Evolutionary conservation across 176 grass and related monocot species (phyloP).

Genomic region (Secale cereale): DNA sequence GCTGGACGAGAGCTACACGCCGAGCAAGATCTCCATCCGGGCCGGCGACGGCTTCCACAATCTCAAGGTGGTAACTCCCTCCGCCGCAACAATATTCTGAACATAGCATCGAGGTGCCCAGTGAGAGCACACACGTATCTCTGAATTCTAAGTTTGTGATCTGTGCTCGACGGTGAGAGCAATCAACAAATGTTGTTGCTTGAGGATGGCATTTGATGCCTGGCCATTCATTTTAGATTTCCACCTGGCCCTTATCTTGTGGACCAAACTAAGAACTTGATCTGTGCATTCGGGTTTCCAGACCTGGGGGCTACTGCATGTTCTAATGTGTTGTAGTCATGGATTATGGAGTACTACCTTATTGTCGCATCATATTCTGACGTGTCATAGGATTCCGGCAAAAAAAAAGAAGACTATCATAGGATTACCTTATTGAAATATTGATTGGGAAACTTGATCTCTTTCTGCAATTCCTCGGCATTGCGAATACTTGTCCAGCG

Average conservation of each 20-base stretch:
- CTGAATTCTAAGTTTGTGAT: not conserved
- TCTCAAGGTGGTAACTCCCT: slow-evolving; percentile 78
- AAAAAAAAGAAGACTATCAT: not conserved
- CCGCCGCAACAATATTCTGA: not conserved
- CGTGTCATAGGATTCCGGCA: not conserved
- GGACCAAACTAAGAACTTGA: not conserved
- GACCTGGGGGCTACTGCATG: not conserved
- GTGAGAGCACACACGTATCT: not conserved
- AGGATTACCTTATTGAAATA: not conserved
- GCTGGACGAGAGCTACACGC: slow-evolving; percentile 95
- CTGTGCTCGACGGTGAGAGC: not conserved
- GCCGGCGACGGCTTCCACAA: slow-evolving; percentile 97
- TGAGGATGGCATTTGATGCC: not conserved
- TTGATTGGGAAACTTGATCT: not conserved
- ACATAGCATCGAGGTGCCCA: not conserved
- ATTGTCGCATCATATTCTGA: not conserved
- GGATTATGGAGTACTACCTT: not conserved
- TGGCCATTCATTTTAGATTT: not conserved
- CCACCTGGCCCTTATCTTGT: not conserved
- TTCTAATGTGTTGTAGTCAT: not conserved
- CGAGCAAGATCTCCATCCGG: slow-evolving; percentile 91
- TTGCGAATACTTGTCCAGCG: not conserved
- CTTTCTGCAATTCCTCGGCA: not conserved
- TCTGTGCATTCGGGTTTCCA: not conserved
- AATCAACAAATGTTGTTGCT: not conserved